A percentile compares a stretch with the other conserved stretches of the same genome.
Evolutionary conservation across 208 protist species (phyloP).

Genomic region (Porcisia hertigi): DNA sequence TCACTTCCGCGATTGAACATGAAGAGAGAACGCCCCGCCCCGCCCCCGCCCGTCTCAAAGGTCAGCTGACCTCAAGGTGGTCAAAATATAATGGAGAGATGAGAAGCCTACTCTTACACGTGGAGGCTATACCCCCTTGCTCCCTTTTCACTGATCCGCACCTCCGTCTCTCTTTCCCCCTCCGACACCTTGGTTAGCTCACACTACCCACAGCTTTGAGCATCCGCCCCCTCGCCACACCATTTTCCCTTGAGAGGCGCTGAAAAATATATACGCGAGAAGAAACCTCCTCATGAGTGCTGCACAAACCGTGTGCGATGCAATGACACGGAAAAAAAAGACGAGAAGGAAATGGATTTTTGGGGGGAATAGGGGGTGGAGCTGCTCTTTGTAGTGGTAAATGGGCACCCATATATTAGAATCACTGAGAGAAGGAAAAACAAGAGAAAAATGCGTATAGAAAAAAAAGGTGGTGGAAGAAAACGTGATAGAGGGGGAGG

Average conservation of each 20-base stretch:
- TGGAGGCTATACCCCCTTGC: background rate
- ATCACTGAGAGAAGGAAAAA: background rate
- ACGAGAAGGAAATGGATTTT: too few relatives aligned
- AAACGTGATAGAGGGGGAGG: background rate
- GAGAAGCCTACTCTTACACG: background rate
- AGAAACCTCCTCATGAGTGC: background rate
- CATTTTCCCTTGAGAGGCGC: background rate
- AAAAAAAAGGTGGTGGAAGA: background rate
- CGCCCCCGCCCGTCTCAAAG: background rate
- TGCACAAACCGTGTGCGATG: background rate
- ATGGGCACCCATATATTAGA: too few relatives aligned
- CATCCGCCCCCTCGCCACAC: background rate
- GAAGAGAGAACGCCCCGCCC: too few relatives aligned
- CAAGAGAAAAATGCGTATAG: background rate
- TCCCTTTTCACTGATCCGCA: background rate
- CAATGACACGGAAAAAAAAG: background rate
- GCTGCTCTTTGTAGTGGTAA: background rate
- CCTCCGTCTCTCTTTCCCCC: background rate
- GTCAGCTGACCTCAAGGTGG: background rate
- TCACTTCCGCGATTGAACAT: too few relatives aligned
- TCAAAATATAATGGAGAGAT: background rate
- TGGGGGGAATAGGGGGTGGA: background rate
- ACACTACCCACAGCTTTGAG: background rate
- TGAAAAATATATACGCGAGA: background rate
- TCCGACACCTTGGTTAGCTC: background rate